Evolutionary conservation across 176 grass and related monocot species (phyloP).

Genomic region (Phoenix dactylifera): DNA sequence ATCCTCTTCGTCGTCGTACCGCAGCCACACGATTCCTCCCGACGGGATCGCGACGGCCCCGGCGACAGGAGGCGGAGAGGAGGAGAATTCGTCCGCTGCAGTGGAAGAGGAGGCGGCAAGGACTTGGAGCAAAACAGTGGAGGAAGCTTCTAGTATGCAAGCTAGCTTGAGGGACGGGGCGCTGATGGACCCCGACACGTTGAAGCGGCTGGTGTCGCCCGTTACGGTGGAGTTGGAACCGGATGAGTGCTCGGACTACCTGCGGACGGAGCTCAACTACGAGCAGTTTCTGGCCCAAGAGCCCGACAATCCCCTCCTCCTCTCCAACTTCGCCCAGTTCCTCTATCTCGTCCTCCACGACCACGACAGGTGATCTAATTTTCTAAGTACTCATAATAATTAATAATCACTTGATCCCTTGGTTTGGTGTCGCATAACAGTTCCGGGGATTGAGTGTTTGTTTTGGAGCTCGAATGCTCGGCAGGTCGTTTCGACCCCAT

Average conservation of each 20-base stretch:
- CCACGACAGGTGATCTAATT: constrained; percentile 42
- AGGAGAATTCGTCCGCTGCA: neutral
- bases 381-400: too few species aligned
- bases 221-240: constrained; percentile 38
- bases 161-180: constrained; percentile 34
- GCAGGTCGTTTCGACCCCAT: too few species aligned
- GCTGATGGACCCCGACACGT: constrained; percentile 48
- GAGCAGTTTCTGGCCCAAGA: constrained; percentile 52
- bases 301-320: constrained; percentile 61
- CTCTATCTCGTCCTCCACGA: constrained; percentile 65
- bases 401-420: too few species aligned
- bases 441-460: too few species aligned
- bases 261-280: constrained; percentile 42
- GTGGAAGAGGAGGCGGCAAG: constrained; percentile 30
- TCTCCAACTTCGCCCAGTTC: constrained; percentile 83
- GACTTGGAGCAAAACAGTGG: constrained; percentile 48
- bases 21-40: neutral
- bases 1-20: neutral
- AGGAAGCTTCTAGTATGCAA: constrained; percentile 58
- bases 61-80: neutral
- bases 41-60: neutral
- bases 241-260: constrained; percentile 30
- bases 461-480: too few species aligned
- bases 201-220: constrained; percentile 49
- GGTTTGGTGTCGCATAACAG: too few species aligned